These are phyloP conservation scores for Epichloe festucae DNA, from an alignment of 2,329 filamentous ascomycete species.

Conservation along the genomic window DNA sequence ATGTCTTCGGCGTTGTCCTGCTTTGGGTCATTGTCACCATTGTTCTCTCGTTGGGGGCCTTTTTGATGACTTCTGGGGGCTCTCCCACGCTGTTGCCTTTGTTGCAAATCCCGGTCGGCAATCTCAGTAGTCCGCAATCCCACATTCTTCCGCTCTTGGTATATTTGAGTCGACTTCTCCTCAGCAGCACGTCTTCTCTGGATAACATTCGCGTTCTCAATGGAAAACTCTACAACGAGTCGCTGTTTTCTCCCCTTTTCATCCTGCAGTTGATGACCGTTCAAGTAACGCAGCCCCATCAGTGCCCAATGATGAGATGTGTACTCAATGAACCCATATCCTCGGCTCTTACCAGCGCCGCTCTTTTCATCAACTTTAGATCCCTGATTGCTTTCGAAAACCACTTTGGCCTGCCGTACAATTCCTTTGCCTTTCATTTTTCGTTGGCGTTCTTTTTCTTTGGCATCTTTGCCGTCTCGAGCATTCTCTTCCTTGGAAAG, in stretches of 20 bases:
- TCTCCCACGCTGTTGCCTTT: background rate
- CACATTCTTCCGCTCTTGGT: slow-evolving; percentile 21
- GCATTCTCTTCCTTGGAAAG: slow-evolving; percentile 82
- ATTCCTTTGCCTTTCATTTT: slow-evolving; percentile 75
- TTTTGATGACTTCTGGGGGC: background rate
- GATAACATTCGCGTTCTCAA: slow-evolving; percentile 96
- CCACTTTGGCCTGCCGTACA: slow-evolving; percentile 85
- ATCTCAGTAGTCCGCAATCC: slow-evolving; percentile 2
- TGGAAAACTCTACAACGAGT: slow-evolving; percentile 90
- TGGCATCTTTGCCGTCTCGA: slow-evolving; percentile 68
- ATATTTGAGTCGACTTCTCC: slow-evolving; percentile 19
- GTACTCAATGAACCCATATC: slow-evolving; percentile 97
- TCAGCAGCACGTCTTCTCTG: slow-evolving; percentile 44
- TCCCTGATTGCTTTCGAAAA: slow-evolving; percentile 80
- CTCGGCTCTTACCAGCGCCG: slow-evolving; percentile 72
- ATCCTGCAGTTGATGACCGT: slow-evolving; percentile 54
- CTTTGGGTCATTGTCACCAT: slow-evolving; percentile 12
- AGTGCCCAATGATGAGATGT: slow-evolving; percentile 84
- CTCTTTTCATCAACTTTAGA: slow-evolving; percentile 67
- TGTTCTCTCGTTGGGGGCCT: slow-evolving; percentile 16
- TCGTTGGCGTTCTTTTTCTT: slow-evolving; percentile 61
- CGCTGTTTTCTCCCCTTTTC: slow-evolving; percentile 69
- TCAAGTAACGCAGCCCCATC: slow-evolving; percentile 90
- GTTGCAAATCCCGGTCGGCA: background rate
- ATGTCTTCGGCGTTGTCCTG: slow-evolving; percentile 26